These are phyloP conservation scores for Glycine soja DNA, from an alignment of 306 rosid genomes.

Conservation along the genomic window DNA sequence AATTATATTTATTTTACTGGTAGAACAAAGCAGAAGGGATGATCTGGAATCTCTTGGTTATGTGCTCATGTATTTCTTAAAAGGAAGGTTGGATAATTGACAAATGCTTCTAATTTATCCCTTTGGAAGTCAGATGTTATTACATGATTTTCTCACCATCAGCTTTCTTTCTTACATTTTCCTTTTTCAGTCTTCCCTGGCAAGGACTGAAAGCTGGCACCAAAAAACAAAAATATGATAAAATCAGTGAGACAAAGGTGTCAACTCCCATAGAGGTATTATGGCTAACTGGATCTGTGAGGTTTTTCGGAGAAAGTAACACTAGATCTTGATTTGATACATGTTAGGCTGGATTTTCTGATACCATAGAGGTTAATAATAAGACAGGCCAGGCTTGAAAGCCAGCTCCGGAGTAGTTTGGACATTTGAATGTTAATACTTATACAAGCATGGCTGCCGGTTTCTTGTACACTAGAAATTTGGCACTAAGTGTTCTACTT, in stretches of 20 bases:
- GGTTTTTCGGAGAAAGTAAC: neutral
- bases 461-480: constrained; percentile 25
- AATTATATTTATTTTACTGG: constrained; percentile 46
- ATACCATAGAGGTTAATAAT: constrained; percentile 19
- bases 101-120: constrained; percentile 37
- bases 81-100: constrained; percentile 84
- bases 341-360: constrained; percentile 31
- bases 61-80: constrained; percentile 94
- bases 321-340: constrained; percentile 24
- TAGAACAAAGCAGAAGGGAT: constrained; percentile 99
- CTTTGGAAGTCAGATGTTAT: constrained; percentile 32
- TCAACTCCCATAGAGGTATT: constrained; percentile 93
- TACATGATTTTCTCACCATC: constrained; percentile 36
- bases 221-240: constrained; percentile 95
- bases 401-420: neutral
- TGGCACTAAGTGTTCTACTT: constrained; percentile 9
- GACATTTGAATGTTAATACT: constrained; percentile 7
- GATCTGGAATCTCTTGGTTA: constrained; percentile 99
- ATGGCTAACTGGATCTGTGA: constrained; percentile 20
- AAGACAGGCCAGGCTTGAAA: constrained; percentile 22
- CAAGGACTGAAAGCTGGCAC: constrained; percentile 98
- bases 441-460: neutral
- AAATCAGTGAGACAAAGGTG: constrained; percentile 95
- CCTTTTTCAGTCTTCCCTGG: constrained; percentile 92
- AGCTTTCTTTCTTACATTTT: constrained; percentile 42